Conservation (phyloP, 208 protist genomes). For the Crithidia bombi region DNA sequence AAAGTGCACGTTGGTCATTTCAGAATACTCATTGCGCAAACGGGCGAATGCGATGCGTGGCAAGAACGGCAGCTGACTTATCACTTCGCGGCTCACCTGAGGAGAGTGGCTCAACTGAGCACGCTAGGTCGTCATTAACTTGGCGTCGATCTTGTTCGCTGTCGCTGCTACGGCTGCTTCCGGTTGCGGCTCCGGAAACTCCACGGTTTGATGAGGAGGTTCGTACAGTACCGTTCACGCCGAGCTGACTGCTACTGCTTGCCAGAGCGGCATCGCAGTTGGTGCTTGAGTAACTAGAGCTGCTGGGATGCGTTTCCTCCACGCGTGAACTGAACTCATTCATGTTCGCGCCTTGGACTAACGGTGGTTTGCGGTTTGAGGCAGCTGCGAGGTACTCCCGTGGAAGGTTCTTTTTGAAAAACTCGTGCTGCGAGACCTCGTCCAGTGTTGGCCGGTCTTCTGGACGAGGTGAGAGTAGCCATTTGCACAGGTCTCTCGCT, state of each 20-base stretch:
- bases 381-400: conserved; percentile 47
- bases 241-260: conserved; percentile 1
- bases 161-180: conserved; percentile 29
- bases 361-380: conserved; percentile 40
- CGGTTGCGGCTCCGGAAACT: conserved; percentile 19
- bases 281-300: conserved; percentile 3
- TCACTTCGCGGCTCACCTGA: not conserved
- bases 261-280: conserved; percentile 22
- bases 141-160: conserved; percentile 10
- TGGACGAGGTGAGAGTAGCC: conserved; percentile 64
- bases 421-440: conserved; percentile 68
- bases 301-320: conserved; percentile 36
- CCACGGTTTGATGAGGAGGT: conserved; percentile 20
- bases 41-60: conserved; percentile 7
- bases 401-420: conserved; percentile 61
- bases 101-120: not conserved
- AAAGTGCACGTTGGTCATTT: not conserved
- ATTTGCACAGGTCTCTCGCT: conserved; percentile 61
- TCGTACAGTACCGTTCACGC: not conserved
- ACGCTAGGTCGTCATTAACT: conserved; percentile 10
- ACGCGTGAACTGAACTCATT: conserved; percentile 76
- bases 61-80: not conserved
- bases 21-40: not conserved
- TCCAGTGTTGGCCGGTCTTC: conserved; percentile 70
- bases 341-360: conserved; percentile 48